phyloP scores from a whole-genome alignment of 2,329 filamentous ascomycete species.

The Epichloe coenophiala region DNA sequence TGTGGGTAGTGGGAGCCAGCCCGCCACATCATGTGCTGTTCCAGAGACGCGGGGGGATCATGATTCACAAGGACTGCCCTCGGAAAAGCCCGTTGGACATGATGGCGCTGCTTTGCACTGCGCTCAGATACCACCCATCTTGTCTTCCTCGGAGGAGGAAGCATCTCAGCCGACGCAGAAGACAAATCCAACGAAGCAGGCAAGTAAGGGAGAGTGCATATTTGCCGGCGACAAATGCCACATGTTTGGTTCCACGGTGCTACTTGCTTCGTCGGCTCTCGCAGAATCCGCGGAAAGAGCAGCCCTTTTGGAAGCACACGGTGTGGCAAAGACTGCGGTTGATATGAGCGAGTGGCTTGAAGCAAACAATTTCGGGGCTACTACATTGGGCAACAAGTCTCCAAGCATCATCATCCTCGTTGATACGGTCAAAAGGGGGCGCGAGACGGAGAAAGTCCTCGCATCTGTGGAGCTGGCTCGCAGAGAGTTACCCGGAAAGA shows the following conservation, averaged over 20 bases:
- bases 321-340: conserved; percentile 20
- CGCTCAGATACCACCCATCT: background rate
- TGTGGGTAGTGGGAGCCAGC: too few species aligned
- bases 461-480: conserved; percentile 18
- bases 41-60: background rate
- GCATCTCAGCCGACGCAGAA: background rate
- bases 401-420: conserved; percentile 21
- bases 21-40: background rate
- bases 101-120: background rate
- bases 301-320: conserved; percentile 28
- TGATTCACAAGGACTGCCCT: background rate
- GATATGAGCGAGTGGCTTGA: conserved; percentile 23
- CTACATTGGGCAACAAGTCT: background rate
- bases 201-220: conserved; percentile 14
- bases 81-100: background rate
- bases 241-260: conserved; percentile 22
- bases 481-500: conserved; percentile 13
- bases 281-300: conserved; percentile 22
- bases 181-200: background rate
- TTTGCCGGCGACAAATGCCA: conserved; percentile 22
- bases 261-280: conserved; percentile 30
- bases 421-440: conserved; percentile 21
- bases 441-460: conserved; percentile 21
- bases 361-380: conserved; percentile 2
- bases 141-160: background rate